Conservation (phyloP, 352 stramenopile species). For the Blastocystis sp. region DNA sequence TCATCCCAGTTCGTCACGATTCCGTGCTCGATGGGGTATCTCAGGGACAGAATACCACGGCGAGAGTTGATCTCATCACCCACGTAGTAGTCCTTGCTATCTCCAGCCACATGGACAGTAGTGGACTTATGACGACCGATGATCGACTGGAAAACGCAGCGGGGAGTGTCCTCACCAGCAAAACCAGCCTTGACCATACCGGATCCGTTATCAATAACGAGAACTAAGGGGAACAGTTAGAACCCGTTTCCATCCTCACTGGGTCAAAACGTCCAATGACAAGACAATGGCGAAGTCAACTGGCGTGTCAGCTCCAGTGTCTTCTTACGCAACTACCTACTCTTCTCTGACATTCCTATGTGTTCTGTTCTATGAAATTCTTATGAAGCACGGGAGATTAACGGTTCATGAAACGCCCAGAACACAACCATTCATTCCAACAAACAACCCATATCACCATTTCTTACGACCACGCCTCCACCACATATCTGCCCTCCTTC, state of each 20-base stretch:
- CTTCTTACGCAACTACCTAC: too few species aligned
- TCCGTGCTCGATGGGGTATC: conserved; percentile 79
- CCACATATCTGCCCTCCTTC: conserved; percentile 25
- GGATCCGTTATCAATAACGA: conserved; percentile 91
- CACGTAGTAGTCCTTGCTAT: conserved; percentile 71
- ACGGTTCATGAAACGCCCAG: background rate
- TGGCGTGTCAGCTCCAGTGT: too few species aligned
- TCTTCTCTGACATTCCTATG: background rate
- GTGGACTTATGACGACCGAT: conserved; percentile 84
- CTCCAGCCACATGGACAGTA: conserved; percentile 80
- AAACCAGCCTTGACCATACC: conserved; percentile 88
- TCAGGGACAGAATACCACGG: conserved; percentile 70
- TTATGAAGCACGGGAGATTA: background rate
- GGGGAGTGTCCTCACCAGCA: conserved; percentile 82
- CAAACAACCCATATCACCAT: background rate
- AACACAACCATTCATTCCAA: background rate
- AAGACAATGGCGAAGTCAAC: too few species aligned
- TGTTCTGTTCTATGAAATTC: too few species aligned
- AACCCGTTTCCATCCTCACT: too few species aligned
- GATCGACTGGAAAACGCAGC: conserved; percentile 77
- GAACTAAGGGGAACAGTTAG: conserved; percentile 62
- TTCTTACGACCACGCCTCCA: background rate
- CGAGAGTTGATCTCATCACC: conserved; percentile 65
- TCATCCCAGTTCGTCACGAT: conserved; percentile 84
- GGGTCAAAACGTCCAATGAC: too few species aligned